phyloP scores from a whole-genome alignment of 371 early-diverging fungal species.

The Syncephalastrum monosporum region DNA sequence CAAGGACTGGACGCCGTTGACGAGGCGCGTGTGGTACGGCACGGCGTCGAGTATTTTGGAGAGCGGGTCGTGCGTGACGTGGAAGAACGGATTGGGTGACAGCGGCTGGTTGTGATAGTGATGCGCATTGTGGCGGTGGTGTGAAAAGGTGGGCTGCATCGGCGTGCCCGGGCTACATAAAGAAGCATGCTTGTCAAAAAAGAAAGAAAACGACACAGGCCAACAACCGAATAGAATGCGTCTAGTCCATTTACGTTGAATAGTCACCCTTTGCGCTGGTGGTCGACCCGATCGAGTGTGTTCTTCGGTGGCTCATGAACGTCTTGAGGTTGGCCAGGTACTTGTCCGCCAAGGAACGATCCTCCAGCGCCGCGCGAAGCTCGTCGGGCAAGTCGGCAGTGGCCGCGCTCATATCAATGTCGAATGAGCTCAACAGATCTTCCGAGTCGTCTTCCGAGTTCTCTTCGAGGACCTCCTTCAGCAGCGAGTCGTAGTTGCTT shows the following conservation, averaged over 20 bases:
- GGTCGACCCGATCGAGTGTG: conserved; percentile 38
- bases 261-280: conserved; percentile 36
- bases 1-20: conserved; percentile 61
- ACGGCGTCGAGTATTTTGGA: conserved; percentile 41
- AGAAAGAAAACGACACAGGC: too few species aligned
- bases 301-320: conserved; percentile 50
- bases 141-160: conserved; percentile 31
- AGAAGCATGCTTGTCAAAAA: conserved; percentile 12
- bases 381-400: conserved; percentile 53
- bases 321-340: conserved; percentile 48
- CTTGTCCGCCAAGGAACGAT: conserved; percentile 47
- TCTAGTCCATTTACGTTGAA: conserved; percentile 28
- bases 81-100: conserved; percentile 29
- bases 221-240: too few species aligned
- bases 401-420: conserved; percentile 43
- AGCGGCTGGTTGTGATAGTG: conserved; percentile 9
- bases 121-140: conserved; percentile 11
- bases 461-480: conserved; percentile 63
- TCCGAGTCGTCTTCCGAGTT: conserved; percentile 39
- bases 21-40: conserved; percentile 46
- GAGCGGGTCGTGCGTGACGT: conserved; percentile 32
- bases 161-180: conserved; percentile 38
- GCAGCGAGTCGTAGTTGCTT: conserved; percentile 55
- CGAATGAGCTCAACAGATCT: conserved; percentile 13
- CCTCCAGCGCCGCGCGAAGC: conserved; percentile 53